These are phyloP conservation scores for Apodospora peruviana DNA, from an alignment of 495 filamentous ascomycete genomes.

Conservation along the genomic window DNA sequence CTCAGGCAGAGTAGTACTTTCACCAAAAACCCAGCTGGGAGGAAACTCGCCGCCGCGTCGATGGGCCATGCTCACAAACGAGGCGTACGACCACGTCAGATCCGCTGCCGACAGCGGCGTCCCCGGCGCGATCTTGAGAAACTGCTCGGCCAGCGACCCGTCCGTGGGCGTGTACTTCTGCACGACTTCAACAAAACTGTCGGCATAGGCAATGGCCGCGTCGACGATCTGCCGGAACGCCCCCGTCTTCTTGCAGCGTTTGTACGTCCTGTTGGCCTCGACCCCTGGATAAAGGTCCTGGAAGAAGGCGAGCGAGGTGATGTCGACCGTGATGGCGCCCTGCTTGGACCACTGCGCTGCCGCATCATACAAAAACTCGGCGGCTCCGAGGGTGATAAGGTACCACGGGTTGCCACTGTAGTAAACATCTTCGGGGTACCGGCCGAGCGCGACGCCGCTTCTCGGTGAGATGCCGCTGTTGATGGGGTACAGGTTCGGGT, in stretches of 20 bases:
- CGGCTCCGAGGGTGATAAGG: constrained; percentile 53
- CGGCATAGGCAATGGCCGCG: constrained; percentile 52
- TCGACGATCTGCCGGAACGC: constrained; percentile 31
- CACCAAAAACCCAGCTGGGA: constrained; percentile 39
- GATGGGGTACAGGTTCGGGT: constrained; percentile 41
- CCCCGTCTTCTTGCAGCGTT: constrained; percentile 31
- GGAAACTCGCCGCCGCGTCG: constrained; percentile 40
- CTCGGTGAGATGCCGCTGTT: constrained; percentile 43
- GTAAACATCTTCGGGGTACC: constrained; percentile 64
- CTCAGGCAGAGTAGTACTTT: constrained; percentile 39
- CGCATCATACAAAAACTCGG: constrained; percentile 58
- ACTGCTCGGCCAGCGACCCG: constrained; percentile 58
- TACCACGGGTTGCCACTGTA: constrained; percentile 61
- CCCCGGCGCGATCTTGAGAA: constrained; percentile 41
- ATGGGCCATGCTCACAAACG: constrained; percentile 52
- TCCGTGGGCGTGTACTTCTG: constrained; percentile 43
- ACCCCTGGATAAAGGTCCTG: constrained; percentile 40
- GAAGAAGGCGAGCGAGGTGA: constrained; percentile 51
- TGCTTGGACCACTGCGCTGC: constrained; percentile 47
- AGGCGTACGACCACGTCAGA: constrained; percentile 62
- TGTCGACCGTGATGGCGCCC: constrained; percentile 44
- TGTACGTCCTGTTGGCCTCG: constrained; percentile 39
- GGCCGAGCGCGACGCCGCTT: constrained; percentile 53
- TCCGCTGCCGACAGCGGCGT: constrained; percentile 48
- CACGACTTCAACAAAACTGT: constrained; percentile 52